Base-by-base conservation (phyloP, 257 asterid genomes). In the Petunia secreta region DNA sequence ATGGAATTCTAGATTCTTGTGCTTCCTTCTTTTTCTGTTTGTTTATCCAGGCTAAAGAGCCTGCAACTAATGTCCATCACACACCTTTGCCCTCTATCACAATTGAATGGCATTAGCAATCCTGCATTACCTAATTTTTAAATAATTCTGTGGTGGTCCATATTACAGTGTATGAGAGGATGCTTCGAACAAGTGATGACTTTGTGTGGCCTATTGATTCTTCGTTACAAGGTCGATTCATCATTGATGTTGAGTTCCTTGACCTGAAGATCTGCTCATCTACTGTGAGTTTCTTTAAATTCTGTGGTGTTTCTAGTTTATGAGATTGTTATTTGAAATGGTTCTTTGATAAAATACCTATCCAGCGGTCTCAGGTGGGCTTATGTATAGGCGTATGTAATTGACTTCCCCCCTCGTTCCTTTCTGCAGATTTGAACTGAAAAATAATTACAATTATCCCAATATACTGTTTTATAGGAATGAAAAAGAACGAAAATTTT, bases 161-260 rank as follows among this genome's bases (percentile, higher is more conserved):
- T 89, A 80, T 67, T 86, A 90, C 92, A 94, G 98, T 90, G 84
- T 90, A 88, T 36, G 98, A 93, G 87, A 87, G 90, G 84, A 83
- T 92, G 79, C 97, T 94, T 69, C 92, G 96, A 39, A 83, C 95
- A 44, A 89, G 91, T 69, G 98, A 93, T 64, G 98, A 94, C 86
- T 94, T 91, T 87, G 93, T 90, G 86, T 92, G 96, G 86, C 91
- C 91, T 11, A 86, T 95, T 79, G 98, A 95, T 66, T 79, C 91
- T 58, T 86, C 80, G 41, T 84, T 80, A 63, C 93, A 85, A 80
- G 95, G 95, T 37, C 97, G 94, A n/a, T 84, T 91, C 79, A 46
- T 86, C 84, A 90, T 95, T 65, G 98, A 95, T 46, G 95, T 93
- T 39, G 98, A 95, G 92, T 93, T 95, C 85, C 87, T 93, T 84